phyloP scores from a whole-genome alignment of 768 basidiomycete genomes.

The Sutorius australiensis region DNA sequence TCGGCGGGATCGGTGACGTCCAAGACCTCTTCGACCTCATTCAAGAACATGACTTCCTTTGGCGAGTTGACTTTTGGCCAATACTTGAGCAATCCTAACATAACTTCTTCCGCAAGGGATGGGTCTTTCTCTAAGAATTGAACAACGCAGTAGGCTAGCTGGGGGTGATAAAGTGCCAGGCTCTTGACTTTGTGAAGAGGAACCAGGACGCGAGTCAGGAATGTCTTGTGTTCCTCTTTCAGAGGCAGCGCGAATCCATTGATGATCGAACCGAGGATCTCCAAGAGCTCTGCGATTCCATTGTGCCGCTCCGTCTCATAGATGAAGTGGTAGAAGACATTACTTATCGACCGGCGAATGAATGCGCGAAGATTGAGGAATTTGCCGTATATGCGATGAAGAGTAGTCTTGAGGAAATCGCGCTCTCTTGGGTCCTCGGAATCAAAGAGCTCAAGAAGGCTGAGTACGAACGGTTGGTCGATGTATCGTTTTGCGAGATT shows the following conservation, averaged over 20 bases:
- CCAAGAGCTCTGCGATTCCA: constrained; percentile 95
- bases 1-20: constrained; percentile 97
- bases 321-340: constrained; percentile 98
- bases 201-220: constrained; percentile 89
- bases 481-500: constrained; percentile 97
- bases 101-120: constrained; percentile 88
- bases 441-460: constrained; percentile 96
- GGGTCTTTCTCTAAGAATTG: constrained; percentile 98
- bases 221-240: constrained; percentile 98
- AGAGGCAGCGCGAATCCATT: constrained; percentile 97
- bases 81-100: constrained; percentile 91
- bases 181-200: constrained; percentile 98
- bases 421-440: constrained; percentile 98
- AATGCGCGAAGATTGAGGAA: constrained; percentile 98
- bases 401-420: constrained; percentile 97
- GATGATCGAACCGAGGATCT: constrained; percentile 98
- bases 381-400: constrained; percentile 99
- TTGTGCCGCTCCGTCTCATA: constrained; percentile 99
- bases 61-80: constrained; percentile 99
- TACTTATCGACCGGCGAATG: constrained; percentile 98
- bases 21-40: constrained; percentile 97
- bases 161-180: constrained; percentile 98
- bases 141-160: constrained; percentile 97
- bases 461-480: constrained; percentile 93
- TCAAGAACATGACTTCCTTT: constrained; percentile 99